phyloP scores from a whole-genome alignment of 225 moss, liverwort and hornwort genomes.

The Antitrichia curtipendula region DNA sequence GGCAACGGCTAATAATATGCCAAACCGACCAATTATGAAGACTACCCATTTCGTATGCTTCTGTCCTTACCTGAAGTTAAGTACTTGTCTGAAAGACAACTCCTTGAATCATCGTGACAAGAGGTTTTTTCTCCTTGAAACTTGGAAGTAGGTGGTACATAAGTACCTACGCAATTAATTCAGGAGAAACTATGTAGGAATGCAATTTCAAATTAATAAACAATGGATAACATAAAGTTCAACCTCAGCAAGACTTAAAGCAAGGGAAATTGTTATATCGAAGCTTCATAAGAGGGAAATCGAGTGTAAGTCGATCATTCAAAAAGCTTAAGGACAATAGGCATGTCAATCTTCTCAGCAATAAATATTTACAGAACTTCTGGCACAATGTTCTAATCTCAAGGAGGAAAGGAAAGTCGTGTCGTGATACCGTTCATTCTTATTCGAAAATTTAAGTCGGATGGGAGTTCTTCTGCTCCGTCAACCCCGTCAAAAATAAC shows the following conservation, averaged over 20 bases:
- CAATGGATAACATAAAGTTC: not conserved
- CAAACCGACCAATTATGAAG: not conserved
- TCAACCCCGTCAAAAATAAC: slow-evolving; percentile 53
- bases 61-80: slow-evolving; percentile 53
- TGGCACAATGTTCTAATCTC: not conserved
- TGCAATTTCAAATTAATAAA: not conserved
- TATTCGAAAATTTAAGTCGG: slow-evolving; percentile 61
- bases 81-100: slow-evolving; percentile 68
- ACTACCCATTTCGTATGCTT: not conserved
- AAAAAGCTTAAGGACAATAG: not conserved
- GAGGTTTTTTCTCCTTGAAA: slow-evolving; percentile 45
- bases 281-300: not conserved
- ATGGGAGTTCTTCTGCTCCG: slow-evolving; percentile 29
- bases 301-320: not conserved
- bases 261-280: not conserved
- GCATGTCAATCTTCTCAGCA: not conserved
- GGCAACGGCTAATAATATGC: not conserved
- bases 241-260: not conserved
- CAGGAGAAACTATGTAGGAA: not conserved
- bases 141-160: slow-evolving; percentile 55
- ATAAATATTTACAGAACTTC: not conserved
- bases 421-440: slow-evolving; percentile 60
- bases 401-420: not conserved
- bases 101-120: slow-evolving; percentile 33
- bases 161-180: slow-evolving; percentile 45